Conservation (phyloP, 176 grass and related monocot species). For the Ananas comosus region DNA sequence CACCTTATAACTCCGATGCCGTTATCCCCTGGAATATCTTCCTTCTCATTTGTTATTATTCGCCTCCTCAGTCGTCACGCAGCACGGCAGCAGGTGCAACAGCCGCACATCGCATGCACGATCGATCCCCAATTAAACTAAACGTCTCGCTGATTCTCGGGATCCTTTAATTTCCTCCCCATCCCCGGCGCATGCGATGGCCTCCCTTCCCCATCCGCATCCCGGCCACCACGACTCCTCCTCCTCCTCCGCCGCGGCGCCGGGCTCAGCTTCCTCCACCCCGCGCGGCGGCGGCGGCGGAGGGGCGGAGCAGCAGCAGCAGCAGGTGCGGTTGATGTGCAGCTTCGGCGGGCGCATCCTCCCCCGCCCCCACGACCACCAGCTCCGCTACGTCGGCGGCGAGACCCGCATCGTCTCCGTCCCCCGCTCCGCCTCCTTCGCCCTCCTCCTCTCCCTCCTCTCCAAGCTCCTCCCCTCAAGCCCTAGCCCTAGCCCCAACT, state of each 20-base stretch:
- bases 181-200: not conserved
- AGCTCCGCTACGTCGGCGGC: slow-evolving; percentile 22
- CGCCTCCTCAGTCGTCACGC: too few relatives aligned
- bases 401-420: slow-evolving; percentile 24
- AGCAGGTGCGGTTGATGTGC: slow-evolving; percentile 20
- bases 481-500: not conserved
- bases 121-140: too few relatives aligned
- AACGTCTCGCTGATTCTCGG: too few relatives aligned
- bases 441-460: slow-evolving; percentile 10
- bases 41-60: too few relatives aligned
- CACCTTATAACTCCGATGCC: too few relatives aligned
- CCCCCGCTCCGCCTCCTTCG: slow-evolving; percentile 7
- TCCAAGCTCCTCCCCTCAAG: slow-evolving; percentile 2
- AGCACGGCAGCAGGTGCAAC: too few relatives aligned
- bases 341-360: slow-evolving; percentile 24
- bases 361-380: slow-evolving; percentile 21
- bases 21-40: too few relatives aligned
- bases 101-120: too few relatives aligned
- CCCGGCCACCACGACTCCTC: not conserved
- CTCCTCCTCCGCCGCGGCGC: not conserved
- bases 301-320: slow-evolving; percentile 1
- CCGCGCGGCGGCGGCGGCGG: not conserved
- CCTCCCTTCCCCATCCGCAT: not conserved
- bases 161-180: too few relatives aligned
- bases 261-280: not conserved